A percentile compares a stretch with the other conserved stretches of the same genome.
Evolutionary conservation across 352 stramenopile species (phyloP).

Genomic region (Phytophthora citricola): DNA sequence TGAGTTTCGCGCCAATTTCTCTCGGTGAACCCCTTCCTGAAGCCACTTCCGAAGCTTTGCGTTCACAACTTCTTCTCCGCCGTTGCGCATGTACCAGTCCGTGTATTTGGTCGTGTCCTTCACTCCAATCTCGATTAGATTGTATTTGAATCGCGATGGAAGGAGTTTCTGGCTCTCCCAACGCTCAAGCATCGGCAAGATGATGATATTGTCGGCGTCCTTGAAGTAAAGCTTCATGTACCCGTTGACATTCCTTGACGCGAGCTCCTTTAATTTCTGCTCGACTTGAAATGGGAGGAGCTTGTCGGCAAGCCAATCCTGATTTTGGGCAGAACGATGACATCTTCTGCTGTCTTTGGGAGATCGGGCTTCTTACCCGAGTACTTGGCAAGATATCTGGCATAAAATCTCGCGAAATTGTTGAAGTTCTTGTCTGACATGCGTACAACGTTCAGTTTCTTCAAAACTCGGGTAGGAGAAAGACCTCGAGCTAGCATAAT

Average conservation of each 20-base stretch:
- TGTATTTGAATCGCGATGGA: constrained; percentile 11
- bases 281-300: constrained; percentile 7
- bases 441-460: constrained; percentile 17
- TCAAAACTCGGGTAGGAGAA: constrained; percentile 1
- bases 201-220: constrained; percentile 12
- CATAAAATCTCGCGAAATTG: constrained; percentile 25
- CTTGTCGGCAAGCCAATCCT: constrained; percentile 6
- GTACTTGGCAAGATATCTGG: constrained; percentile 15
- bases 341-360: constrained; percentile 18
- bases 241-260: constrained; percentile 8
- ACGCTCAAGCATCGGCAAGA: constrained; percentile 4
- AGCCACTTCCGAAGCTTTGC: constrained; percentile 9
- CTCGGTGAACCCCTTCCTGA: neutral
- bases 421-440: constrained; percentile 26
- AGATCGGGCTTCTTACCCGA: constrained; percentile 1
- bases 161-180: constrained; percentile 8
- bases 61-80: constrained; percentile 3
- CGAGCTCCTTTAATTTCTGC: constrained; percentile 5
- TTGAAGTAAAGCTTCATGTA: constrained; percentile 18
- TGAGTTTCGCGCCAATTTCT: constrained; percentile 5
- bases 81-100: constrained; percentile 16
- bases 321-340: constrained; percentile 13
- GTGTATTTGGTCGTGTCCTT: constrained; percentile 6
- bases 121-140: constrained; percentile 14
- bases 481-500: constrained; percentile 8